phyloP scores from a whole-genome alignment of 306 rosid genomes.

The Casuarina equisetifolia region DNA sequence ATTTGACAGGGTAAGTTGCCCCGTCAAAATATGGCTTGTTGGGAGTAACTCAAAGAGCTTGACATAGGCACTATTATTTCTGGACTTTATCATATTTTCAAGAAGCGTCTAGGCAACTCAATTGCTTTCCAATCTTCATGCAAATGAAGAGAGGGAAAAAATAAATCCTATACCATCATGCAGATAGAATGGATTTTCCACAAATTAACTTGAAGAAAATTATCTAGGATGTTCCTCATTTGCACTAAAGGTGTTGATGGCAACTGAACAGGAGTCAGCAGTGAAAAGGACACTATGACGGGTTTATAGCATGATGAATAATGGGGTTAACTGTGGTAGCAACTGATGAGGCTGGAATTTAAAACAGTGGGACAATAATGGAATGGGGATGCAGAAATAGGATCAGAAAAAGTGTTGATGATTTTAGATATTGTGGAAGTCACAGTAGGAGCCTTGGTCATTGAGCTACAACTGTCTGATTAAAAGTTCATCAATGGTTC shows the following conservation, averaged over 20 bases:
- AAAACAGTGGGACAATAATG: neutral
- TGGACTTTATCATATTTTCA: neutral
- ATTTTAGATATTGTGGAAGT: neutral
- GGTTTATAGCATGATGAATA: neutral
- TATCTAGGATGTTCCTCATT: neutral
- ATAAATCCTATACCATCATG: no score
- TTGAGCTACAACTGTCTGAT: neutral
- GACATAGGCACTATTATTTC: neutral
- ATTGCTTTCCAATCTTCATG: neutral
- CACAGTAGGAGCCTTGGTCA: neutral
- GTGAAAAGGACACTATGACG: neutral
- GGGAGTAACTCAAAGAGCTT: neutral
- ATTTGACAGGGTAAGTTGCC: neutral
- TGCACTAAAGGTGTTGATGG: neutral
- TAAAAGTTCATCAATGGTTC: neutral
- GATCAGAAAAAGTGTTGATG: neutral
- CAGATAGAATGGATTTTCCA: no score
- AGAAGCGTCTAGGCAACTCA: neutral
- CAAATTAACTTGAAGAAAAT: neutral
- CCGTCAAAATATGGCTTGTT: neutral
- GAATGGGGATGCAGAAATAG: neutral
- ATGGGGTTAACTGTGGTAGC: neutral
- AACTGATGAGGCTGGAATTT: neutral
- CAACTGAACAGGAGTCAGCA: neutral
- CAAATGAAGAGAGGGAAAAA: neutral